Percentiles rank a stretch among this genome's conserved stretches.
These are phyloP conservation scores for Pythium oligandrum DNA, from an alignment of 352 stramenopile species.

Conservation along the genomic window DNA sequence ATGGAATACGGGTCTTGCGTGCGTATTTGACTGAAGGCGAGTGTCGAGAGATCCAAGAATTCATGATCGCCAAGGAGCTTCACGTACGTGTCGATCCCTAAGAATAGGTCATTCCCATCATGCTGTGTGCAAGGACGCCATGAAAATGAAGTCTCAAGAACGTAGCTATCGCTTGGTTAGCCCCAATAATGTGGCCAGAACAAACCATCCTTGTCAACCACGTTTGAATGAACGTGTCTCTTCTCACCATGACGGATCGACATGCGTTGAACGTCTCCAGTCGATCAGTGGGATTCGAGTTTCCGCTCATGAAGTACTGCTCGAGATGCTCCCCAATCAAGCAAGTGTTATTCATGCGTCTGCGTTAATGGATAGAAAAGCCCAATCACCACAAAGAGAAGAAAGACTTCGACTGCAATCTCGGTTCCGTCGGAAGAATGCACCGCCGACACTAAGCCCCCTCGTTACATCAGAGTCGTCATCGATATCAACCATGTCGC, in stretches of 20 bases:
- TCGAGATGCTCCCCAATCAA: conserved; percentile 17
- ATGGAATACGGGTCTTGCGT: conserved; percentile 53
- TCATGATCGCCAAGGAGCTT: conserved; percentile 71
- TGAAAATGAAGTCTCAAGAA: too few species aligned
- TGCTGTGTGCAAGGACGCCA: too few species aligned
- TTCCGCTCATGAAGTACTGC: conserved; percentile 2
- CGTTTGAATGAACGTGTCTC: too few species aligned
- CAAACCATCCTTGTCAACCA: too few species aligned
- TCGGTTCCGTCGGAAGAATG: too few species aligned
- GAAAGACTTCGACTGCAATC: too few species aligned
- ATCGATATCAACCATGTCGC: too few species aligned
- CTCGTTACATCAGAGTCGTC: too few species aligned
- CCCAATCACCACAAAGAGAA: too few species aligned
- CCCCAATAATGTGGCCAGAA: too few species aligned
- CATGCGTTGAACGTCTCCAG: neutral
- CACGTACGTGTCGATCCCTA: conserved; percentile 50
- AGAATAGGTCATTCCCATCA: conserved; percentile 8
- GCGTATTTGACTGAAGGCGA: conserved; percentile 58
- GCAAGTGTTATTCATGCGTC: conserved; percentile 6
- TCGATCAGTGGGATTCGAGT: neutral
- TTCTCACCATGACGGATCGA: neutral
- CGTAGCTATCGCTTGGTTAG: too few species aligned
- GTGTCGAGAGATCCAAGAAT: conserved; percentile 57
- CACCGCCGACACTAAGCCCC: too few species aligned
- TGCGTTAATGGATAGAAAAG: conserved; percentile 3